Base-by-base conservation (phyloP, 192 early-diverging fungal genomes). In the Gamsiella multidivaricata region DNA sequence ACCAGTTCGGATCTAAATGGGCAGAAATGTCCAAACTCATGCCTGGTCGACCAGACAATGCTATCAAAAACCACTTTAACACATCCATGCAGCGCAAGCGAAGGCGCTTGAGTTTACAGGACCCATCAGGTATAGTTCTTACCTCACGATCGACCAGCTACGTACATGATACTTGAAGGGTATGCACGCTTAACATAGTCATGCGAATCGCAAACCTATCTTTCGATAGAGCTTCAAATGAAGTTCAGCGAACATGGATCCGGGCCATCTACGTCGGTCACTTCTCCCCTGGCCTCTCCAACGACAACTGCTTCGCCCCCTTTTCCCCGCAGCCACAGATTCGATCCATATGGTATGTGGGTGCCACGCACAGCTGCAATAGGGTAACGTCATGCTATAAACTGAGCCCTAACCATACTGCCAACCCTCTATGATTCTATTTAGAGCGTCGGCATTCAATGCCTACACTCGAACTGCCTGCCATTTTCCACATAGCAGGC, bases 21-120 rank as follows among this genome's bases (percentile, higher is more conserved):
- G 74, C 74, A 25, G 74, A 78, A 33, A 78, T 78, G 74, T 78
- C 74, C 6, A 78, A 78, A n/a, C 65, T 78, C 32, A 78, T 78
- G 74, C 74, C 74, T 28, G 74, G 74, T 31, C 65, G 74, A 31
- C 74, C 74, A 12, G 74, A 78, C 14, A 78, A 78, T 31, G 74
- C 74, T 3, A 78, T 78, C 61, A 78, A 78, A 41, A 78, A 78
- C 26, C 74, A 78, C 36, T 78, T 78, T 26, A 78, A 78, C 47
- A 78, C 74, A 42, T 78, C 74, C 8, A 78, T 78, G 74, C 74
- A 78, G 25, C 65, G 74, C 31, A 78, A 78, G 51, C 65, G 74
- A 47, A 78, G 74, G 43, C 58, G 66, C 6, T 61, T 78, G 4
- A 69, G 65, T 42, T 66, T 78, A 5, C 74, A 78, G 47, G 74